Evolutionary conservation across 2,329 filamentous ascomycete genomes (phyloP), one percentile per base, ranked within the genome.

Genomic region (Lachnellula arida): DNA sequence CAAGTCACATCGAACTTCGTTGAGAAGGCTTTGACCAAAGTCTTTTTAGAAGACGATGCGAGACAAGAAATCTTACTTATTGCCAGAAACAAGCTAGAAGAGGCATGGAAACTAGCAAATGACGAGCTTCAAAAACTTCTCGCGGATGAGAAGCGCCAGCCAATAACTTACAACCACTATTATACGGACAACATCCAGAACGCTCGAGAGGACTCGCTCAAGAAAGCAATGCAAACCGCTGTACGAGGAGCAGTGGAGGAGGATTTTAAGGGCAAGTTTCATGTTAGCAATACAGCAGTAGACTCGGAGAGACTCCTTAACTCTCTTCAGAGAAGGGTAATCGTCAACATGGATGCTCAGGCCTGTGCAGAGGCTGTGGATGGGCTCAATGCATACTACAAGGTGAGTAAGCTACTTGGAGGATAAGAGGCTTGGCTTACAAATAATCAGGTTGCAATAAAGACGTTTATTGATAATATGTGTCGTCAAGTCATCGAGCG

Each of bases 81-180:
- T 14, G 39, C 55, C 32, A 34, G 46, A 37, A 53, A 46, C 56
- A 54, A 28, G 40, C 51, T 65, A 46, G 44, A 53, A 11, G 50
- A 49, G 25, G 42, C 43, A 5, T 54, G 54, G 49, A n/a, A 59
- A 42, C 23, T 28, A 23, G 60, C 61, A 43, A 37, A 53, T 14
- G 28, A 51, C 14, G 67, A 70, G 46, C 58, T 70, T 4, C 39
- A 60, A 17, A 61, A 50, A 7, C 25, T 70, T 11, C 47, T 66
- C 34, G 51, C 49, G 8, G 67, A 70, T 50, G 43, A 60, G 40
- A 61, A 46, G 19, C 49, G 51, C 14, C 62, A 63, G 37, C 61
- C 65, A 1, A 64, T 70, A 17, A 69, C 68, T 1, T 69, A 69
- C 44, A 70, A 70, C 44, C 65, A 70, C 42, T 68, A 69, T 46